Conservation (phyloP, 83 land plant species). For the Thuja plicata region DNA sequence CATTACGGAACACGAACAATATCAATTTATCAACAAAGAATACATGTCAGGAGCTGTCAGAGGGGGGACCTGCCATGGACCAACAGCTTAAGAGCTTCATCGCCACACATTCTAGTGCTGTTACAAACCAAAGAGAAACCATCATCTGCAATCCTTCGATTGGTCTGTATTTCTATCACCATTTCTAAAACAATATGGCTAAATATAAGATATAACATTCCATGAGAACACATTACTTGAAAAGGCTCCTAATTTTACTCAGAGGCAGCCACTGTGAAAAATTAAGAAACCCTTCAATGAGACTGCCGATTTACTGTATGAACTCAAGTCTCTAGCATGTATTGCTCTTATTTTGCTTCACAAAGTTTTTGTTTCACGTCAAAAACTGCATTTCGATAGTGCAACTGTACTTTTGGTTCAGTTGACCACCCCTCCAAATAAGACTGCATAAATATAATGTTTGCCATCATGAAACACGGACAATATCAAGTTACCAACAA, state of each 20-base stretch:
- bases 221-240: not conserved
- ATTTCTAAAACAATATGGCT: not conserved
- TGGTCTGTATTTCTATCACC: not conserved
- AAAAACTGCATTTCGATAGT: not conserved
- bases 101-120: not conserved
- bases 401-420: not conserved
- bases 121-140: not conserved
- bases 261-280: not conserved
- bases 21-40: no score
- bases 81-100: not conserved
- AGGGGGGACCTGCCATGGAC: not conserved
- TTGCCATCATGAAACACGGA: not conserved
- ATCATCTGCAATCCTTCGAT: no score
- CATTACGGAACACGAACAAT: not conserved
- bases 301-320: not conserved
- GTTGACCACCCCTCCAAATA: not conserved
- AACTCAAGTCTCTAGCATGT: not conserved
- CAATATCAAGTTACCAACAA: not conserved
- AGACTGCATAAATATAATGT: not conserved
- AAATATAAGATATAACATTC: not conserved
- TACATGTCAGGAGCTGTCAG: not conserved
- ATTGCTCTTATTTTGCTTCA: not conserved
- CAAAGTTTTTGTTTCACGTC: not conserved
- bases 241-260: not conserved
- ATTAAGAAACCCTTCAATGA: not conserved